phyloP scores from a whole-genome alignment of 1,284 basidiomycete genomes.

The Cutaneotrichosporon sp. region DNA sequence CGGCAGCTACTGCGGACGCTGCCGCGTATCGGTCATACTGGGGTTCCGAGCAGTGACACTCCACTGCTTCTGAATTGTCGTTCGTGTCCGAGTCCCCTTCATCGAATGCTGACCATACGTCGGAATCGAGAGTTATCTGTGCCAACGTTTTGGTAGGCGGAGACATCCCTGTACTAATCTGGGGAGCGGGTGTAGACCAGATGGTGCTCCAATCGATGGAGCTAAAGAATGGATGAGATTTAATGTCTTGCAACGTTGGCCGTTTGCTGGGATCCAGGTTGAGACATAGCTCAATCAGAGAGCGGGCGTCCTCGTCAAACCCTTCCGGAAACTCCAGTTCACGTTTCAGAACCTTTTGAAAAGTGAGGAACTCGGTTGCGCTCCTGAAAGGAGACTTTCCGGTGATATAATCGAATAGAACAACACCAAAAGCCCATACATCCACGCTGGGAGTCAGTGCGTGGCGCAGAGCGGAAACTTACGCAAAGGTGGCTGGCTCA shows the following conservation, averaged over 20 bases:
- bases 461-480: background rate
- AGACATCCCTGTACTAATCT: slow-evolving; percentile 46
- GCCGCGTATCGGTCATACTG: slow-evolving; percentile 31
- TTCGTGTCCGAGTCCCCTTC: slow-evolving; percentile 36
- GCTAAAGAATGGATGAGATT: slow-evolving; percentile 69
- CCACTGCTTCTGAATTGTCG: slow-evolving; percentile 29
- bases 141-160: slow-evolving; percentile 27
- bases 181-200: slow-evolving; percentile 57
- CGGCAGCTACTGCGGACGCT: slow-evolving; percentile 28
- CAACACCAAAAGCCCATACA: slow-evolving; percentile 57
- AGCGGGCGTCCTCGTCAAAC: slow-evolving; percentile 50
- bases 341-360: slow-evolving; percentile 54
- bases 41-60: slow-evolving; percentile 14
- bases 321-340: slow-evolving; percentile 51
- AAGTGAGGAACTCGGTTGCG: slow-evolving; percentile 56
- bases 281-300: slow-evolving; percentile 50
- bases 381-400: slow-evolving; percentile 55
- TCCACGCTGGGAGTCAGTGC: slow-evolving; percentile 35
- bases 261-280: slow-evolving; percentile 63
- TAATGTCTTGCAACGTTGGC: slow-evolving; percentile 57
- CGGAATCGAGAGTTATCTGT: slow-evolving; percentile 22
- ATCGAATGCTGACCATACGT: slow-evolving; percentile 44
- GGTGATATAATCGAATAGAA: slow-evolving; percentile 54
- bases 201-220: slow-evolving; percentile 64
- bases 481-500: slow-evolving; percentile 53